Base-by-base conservation (phyloP, 768 basidiomycete genomes). In the Lentinula raphanica region DNA sequence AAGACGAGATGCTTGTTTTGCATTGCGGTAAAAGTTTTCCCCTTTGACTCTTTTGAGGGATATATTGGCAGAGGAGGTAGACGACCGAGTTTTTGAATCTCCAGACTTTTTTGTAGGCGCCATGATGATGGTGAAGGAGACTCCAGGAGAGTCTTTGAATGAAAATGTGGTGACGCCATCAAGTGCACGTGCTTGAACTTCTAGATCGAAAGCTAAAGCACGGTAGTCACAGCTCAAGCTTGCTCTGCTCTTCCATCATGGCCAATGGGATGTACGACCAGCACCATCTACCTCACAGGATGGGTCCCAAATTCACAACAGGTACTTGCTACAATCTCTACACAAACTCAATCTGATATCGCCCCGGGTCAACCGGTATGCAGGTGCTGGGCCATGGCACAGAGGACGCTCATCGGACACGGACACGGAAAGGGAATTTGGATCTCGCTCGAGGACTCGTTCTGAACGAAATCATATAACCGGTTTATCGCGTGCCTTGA, bases 1-100 rank as follows among this genome's bases (percentile, higher is more conserved):
- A 56, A 94, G 83, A 60, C 88, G 79, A 29, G 79, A 76, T 36
- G 86, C 93, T 66, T 85, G 79, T 70, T 98, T 98, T 44, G 93
- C 94, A 88, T 94, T 85, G 72, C 94, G 91, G 76, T 97, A 99
- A 77, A 98, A 98, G 71, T 96, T 99, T 77, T 97, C 94, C 67
- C 94, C 95, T 69, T 93, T 94, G 62, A 89, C 82, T 70, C 79
- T 87, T 63, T 83, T 82, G 44, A 91, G 75, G 3, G 83, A 76
- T 1, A 81, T 63, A 15, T 79, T 75, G n/a, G 78, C 76, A 23
- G 78, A 75, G n/a, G 82, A 79, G 19, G 64, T 62, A 19, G 75
- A 76, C 1, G 78, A 79, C 56, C 72, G 70, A 15, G 72, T 69
- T 61, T 79, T 80, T 6, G 75, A 65, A 0, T 74, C 69, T 5